phyloP scores from a whole-genome alignment of 2,329 filamentous ascomycete species.

The Onygenales sp. region DNA sequence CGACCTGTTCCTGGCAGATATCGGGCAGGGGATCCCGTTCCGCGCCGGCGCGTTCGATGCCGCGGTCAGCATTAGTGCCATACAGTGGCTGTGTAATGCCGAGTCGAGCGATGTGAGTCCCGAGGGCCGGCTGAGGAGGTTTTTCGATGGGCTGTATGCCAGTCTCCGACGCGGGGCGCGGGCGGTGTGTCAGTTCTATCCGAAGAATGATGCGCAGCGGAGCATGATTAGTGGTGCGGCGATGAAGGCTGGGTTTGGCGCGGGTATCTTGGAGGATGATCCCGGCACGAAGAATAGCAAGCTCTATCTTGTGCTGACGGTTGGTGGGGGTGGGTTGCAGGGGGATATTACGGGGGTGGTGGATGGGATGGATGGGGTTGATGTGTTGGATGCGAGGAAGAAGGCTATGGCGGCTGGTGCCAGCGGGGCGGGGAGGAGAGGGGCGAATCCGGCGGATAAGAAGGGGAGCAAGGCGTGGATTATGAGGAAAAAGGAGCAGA shows the following conservation, averaged over 20 bases:
- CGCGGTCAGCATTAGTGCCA: conserved; percentile 84
- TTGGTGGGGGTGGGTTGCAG: conserved; percentile 58
- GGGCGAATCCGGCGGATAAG: conserved; percentile 38
- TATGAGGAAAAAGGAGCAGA: conserved; percentile 67
- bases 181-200: conserved; percentile 96
- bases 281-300: conserved; percentile 94
- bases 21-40: conserved; percentile 92
- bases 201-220: conserved; percentile 85
- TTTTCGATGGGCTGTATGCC: conserved; percentile 89
- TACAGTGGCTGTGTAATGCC: conserved; percentile 98
- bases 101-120: conserved; percentile 79
- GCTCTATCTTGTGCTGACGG: conserved; percentile 89
- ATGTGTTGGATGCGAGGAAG: conserved; percentile 62
- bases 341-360: conserved; percentile 86
- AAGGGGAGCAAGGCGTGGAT: conserved; percentile 45
- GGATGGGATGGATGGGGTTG: conserved; percentile 77
- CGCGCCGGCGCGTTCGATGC: conserved; percentile 88
- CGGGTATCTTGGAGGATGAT: conserved; percentile 89
- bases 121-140: conserved; percentile 65
- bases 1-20: conserved; percentile 87
- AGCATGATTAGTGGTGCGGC: conserved; percentile 87
- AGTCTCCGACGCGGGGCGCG: conserved; percentile 72
- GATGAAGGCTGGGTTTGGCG: conserved; percentile 88
- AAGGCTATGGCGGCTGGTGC: conserved; percentile 34
- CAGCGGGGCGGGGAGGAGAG: conserved; percentile 32